Evolutionary conservation across 1,139 yeast genomes (phyloP).

Genomic region (Sporopachydermia cereana): DNA sequence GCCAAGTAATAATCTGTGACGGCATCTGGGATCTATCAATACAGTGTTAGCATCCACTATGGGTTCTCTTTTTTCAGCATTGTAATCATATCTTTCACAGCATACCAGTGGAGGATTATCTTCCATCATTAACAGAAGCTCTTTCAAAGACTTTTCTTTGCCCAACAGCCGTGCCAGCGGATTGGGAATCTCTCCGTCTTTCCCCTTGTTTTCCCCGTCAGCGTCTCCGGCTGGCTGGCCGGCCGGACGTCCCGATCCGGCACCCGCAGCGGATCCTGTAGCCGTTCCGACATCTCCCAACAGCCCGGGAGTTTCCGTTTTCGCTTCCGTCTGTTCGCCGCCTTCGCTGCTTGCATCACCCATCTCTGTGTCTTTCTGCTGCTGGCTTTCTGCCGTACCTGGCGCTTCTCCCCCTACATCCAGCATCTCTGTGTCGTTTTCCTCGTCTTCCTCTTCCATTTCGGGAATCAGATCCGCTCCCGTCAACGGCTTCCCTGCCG

Average conservation of each 20-base stretch:
- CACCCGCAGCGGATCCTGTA: slow-evolving; percentile 16
- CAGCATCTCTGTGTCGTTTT: not conserved
- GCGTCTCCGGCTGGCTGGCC: slow-evolving; percentile 9
- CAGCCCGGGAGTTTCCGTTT: slow-evolving; percentile 6
- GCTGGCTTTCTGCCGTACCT: slow-evolving; percentile 10
- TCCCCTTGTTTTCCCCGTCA: slow-evolving; percentile 14
- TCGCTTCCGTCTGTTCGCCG: slow-evolving; percentile 7
- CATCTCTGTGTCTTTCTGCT: slow-evolving; percentile 8
- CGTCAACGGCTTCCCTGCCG: slow-evolving; percentile 5
- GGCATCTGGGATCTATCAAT: slow-evolving; percentile 67
- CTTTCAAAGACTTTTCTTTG: slow-evolving; percentile 79
- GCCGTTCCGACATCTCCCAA: slow-evolving; percentile 10
- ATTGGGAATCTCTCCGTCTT: slow-evolving; percentile 29
- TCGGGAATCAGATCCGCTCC: slow-evolving; percentile 5
- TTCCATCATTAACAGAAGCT: slow-evolving; percentile 79
- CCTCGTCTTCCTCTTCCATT: slow-evolving; percentile 5
- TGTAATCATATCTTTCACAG: not conserved
- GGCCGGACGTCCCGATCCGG: slow-evolving; percentile 13
- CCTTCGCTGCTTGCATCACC: not conserved
- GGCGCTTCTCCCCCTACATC: slow-evolving; percentile 7
- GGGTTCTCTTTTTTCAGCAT: not conserved
- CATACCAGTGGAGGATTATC: slow-evolving; percentile 74
- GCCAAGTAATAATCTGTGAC: slow-evolving; percentile 92
- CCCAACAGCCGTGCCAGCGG: slow-evolving; percentile 59
- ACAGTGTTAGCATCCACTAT: slow-evolving; percentile 1